A percentile compares a stretch with the other conserved stretches of the same genome.
These are phyloP conservation scores for Scenedesmus sp. DNA, from an alignment of 163 green algal genomes.

Conservation along the genomic window DNA sequence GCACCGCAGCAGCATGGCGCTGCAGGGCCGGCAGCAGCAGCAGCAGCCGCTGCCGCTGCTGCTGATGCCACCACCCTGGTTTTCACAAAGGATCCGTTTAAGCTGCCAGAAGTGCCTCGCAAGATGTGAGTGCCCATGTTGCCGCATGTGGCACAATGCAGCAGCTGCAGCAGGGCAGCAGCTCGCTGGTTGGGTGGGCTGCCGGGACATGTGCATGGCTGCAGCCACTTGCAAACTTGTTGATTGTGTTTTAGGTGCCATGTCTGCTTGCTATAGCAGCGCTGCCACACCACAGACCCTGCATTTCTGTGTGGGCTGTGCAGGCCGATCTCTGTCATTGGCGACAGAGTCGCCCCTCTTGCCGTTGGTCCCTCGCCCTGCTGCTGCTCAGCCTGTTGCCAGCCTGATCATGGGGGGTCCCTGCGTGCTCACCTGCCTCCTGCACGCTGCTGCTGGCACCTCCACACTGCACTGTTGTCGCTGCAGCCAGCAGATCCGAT, in stretches of 20 bases:
- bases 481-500: constrained; percentile 86
- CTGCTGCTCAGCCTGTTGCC: not conserved
- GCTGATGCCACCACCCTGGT: constrained; percentile 64
- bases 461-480: not conserved
- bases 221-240: not conserved
- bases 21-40: not conserved
- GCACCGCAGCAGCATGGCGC: not conserved
- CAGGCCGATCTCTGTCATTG: not conserved
- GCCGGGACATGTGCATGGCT: not conserved
- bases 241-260: not conserved
- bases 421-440: not conserved
- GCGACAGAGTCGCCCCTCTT: not conserved
- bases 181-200: no score
- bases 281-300: not conserved
- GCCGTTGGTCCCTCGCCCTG: not conserved
- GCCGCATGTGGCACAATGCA: not conserved
- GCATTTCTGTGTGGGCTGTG: not conserved
- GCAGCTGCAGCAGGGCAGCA: constrained; percentile 6
- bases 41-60: not conserved
- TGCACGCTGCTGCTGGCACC: not conserved
- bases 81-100: constrained; percentile 84
- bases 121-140: constrained; percentile 83
- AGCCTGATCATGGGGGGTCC: no score
- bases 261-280: not conserved
- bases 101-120: constrained; percentile 77